phyloP scores from a whole-genome alignment of 768 basidiomycete species.

The Grammothele lineata region DNA sequence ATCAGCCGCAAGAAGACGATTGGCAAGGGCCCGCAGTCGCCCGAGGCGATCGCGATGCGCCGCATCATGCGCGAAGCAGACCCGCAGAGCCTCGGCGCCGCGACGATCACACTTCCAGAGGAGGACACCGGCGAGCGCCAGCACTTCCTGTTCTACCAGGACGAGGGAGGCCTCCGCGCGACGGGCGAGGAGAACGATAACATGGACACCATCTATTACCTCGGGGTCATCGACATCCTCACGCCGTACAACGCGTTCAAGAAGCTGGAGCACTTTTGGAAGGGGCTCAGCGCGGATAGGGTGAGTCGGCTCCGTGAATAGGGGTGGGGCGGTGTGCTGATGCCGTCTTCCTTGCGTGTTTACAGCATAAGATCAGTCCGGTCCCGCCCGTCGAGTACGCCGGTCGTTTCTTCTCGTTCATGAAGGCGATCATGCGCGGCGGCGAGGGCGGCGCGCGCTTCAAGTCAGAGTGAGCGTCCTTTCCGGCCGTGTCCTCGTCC shows the following conservation, averaged over 20 bases:
- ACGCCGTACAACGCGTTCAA: slow-evolving; percentile 83
- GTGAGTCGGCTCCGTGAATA: slow-evolving; percentile 59
- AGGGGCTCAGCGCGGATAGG: slow-evolving; percentile 80
- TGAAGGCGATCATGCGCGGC: slow-evolving; percentile 82
- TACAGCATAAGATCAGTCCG: slow-evolving; percentile 90
- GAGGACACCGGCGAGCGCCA: slow-evolving; percentile 54
- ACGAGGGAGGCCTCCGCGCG: slow-evolving; percentile 89
- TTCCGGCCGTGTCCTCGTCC: neutral
- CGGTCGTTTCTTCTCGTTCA: slow-evolving; percentile 82
- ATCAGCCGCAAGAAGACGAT: slow-evolving; percentile 59
- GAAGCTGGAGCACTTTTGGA: slow-evolving; percentile 87
- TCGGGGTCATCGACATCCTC: slow-evolving; percentile 95
- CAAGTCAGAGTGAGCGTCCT: slow-evolving; percentile 4
- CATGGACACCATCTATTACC: slow-evolving; percentile 81
- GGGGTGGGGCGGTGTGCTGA: too few relatives aligned
- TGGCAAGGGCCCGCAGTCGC: slow-evolving; percentile 48
- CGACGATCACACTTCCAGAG: slow-evolving; percentile 54
- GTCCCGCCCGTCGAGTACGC: slow-evolving; percentile 86
- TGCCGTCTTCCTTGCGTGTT: neutral
- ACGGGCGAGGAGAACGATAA: slow-evolving; percentile 80
- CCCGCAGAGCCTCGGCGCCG: slow-evolving; percentile 59
- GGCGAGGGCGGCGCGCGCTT: slow-evolving; percentile 61
- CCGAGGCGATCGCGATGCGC: slow-evolving; percentile 81
- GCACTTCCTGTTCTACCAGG: slow-evolving; percentile 92
- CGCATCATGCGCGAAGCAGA: slow-evolving; percentile 83